Evolutionary conservation across 1,284 basidiomycete genomes (phyloP), one percentile per base, ranked within the genome.

Genomic region (Cystobasidium sp.): DNA sequence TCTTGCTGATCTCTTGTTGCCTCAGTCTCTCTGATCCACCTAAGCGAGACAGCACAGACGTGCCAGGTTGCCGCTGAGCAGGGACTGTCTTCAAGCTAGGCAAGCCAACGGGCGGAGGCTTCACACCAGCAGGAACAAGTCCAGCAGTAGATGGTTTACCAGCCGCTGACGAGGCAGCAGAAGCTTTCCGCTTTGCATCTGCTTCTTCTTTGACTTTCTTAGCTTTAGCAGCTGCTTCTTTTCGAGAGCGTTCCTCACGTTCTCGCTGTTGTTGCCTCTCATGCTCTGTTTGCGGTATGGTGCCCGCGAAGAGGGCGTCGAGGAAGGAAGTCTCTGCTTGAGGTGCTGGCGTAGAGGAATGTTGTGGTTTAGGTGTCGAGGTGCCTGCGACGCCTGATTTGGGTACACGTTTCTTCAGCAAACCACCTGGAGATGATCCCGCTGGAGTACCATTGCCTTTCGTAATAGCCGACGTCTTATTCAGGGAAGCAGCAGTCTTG

Each of bases 231-330:
- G 52, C 49, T 66, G 46, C 46, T 6, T 61, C 70, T 10, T 46
- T 58, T 16, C 31, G 14, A 22, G 46, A 52, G 24, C 62, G 65
- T 20, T 65, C 70, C 53, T 73, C 70, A 7, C 70, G 62, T 53
- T 73, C 70, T 31, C 55, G 43, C 16, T 55, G 52, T 22, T 58
- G 22, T 44, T 65, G 62, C 37, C 55, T 65, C 41, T 73, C 70
- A 37, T 73, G 70, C 20, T 73, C 70, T 55, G 70, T 73, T 44
- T 73, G 70, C 37, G 70, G 62, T 43, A 73, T 61, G 3, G 58
- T 73, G 43, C 49, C 70, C 1, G 70, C 52, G 43, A 73, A 73
- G 14, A 73, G 41, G 3, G 70, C 63, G 53, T 73, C 70, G 6
- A 73, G 20, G 43, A 73, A 66, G 7, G 70, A 73, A 2, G 70